Evolutionary conservation across 2,329 filamentous ascomycete species (phyloP), one percentile per base, ranked within the genome.

Genomic region (Cordyceps pruinosa): DNA sequence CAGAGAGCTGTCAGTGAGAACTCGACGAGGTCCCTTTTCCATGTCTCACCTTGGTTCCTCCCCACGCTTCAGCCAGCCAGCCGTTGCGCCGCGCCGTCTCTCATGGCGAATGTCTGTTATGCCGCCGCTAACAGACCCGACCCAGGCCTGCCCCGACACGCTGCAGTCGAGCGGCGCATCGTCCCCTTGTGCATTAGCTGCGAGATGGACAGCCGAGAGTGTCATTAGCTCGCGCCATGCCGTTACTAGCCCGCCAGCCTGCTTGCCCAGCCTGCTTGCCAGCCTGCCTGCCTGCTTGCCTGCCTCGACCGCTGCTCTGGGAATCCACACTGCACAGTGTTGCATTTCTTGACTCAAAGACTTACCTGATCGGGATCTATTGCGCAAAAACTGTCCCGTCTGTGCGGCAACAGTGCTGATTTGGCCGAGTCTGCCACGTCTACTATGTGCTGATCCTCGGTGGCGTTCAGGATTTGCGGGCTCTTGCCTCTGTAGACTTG

Each of bases 271-370:
- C n/a, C n/a, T n/a, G n/a, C 2, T 35, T 48, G 25, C 39, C 25
- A 15, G 39, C 39, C 21, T 42, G 44, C 28, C 26, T 17, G 21
- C 44, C 25, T 17, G 13, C 26, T 6, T 37, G 48, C 30, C n/a
- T 21, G 19, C 19, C 37, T 45, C 35, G 50, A 34, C 52, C 28
- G 26, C 19, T 13, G 8, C 50, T 34, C 41, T 54, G 42, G 28
- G 9, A 48, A 56, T 56, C 44, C 52, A 56, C 52, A 41, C n/a
- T 47, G 34, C 25, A 25, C 44, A 8, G 44, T n/a, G 52, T 46
- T 32, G 44, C 44, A 56, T 46, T 48, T 32, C 15, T 48, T 41
- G 53, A 55, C 53, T 56, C 53, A 56, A 55, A 56, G 44, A 56
- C 53, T 56, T 56, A 56, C 53, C 44, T 41, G 25, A 56, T 48